Evolutionary conservation across 306 rosid species (phyloP).

Genomic region (Lupinus albus): DNA sequence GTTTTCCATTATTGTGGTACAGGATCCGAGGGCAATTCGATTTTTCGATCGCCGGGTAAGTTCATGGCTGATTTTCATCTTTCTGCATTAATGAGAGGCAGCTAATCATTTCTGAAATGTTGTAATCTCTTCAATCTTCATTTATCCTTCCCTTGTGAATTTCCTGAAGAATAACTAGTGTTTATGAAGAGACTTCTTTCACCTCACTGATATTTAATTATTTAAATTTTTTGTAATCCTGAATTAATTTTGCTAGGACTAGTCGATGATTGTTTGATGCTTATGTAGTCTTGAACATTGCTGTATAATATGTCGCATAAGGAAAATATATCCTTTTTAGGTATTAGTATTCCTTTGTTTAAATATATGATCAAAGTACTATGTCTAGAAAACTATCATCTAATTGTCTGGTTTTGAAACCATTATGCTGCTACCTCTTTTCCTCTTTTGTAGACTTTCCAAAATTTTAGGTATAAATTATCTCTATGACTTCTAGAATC

Average conservation of each 20-base stretch:
- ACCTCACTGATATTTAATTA: conserved; percentile 5
- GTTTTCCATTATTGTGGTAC: conserved; percentile 42
- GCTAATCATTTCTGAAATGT: conserved; percentile 9
- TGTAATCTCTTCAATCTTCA: conserved; percentile 23
- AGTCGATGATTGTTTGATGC: conserved; percentile 5
- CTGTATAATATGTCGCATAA: conserved; percentile 12
- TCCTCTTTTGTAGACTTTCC: conserved; percentile 27
- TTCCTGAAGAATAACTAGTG: conserved; percentile 20
- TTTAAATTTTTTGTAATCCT: conserved; percentile 3
- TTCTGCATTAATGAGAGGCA: neutral
- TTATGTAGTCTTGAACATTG: neutral
- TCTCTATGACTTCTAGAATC: too few species aligned
- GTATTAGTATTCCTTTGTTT: conserved; percentile 10
- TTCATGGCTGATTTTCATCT: conserved; percentile 22
- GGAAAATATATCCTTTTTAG: neutral
- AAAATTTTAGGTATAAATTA: conserved; percentile 2
- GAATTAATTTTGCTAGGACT: conserved; percentile 15
- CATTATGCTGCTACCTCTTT: conserved; percentile 29
- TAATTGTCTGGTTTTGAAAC: conserved; percentile 1
- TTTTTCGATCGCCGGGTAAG: conserved; percentile 93
- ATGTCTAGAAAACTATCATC: neutral
- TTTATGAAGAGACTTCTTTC: neutral
- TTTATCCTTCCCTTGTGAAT: neutral
- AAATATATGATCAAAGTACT: conserved; percentile 20
- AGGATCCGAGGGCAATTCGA: conserved; percentile 92